Conservation (phyloP, 345 rosid genomes). For the Eucalyptus pauciflora region DNA sequence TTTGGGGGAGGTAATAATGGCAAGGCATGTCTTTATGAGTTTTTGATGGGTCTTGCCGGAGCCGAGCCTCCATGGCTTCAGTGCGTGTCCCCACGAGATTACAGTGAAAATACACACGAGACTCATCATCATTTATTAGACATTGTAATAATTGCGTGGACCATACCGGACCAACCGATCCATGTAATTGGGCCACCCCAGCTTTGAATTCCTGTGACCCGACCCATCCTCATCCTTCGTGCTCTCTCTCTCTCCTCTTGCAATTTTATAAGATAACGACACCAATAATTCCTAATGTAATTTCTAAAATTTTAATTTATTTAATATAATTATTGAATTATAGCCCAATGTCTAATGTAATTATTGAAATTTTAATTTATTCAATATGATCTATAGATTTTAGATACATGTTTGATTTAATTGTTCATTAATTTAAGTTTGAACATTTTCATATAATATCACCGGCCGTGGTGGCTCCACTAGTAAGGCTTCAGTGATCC, state of each 20-base stretch:
- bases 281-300: no score
- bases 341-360: fast-evolving
- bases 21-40: not conserved
- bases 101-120: not conserved
- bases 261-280: not conserved
- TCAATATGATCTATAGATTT: no score
- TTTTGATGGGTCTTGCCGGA: not conserved
- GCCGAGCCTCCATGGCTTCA: not conserved
- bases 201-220: not conserved
- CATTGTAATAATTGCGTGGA: not conserved
- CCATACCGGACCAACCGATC: not conserved
- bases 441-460: no score
- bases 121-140: not conserved
- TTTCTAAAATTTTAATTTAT: fast-evolving
- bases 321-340: no score
- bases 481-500: no score
- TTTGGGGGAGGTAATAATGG: not conserved
- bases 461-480: no score
- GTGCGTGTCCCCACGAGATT: not conserved
- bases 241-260: not conserved
- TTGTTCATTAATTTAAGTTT: fast-evolving
- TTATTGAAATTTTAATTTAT: no score
- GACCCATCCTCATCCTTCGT: not conserved
- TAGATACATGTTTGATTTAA: fast-evolving
- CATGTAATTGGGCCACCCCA: not conserved